Evolutionary conservation across 2,329 filamentous ascomycete genomes (phyloP).

Genomic region (Diaporthe vexans): DNA sequence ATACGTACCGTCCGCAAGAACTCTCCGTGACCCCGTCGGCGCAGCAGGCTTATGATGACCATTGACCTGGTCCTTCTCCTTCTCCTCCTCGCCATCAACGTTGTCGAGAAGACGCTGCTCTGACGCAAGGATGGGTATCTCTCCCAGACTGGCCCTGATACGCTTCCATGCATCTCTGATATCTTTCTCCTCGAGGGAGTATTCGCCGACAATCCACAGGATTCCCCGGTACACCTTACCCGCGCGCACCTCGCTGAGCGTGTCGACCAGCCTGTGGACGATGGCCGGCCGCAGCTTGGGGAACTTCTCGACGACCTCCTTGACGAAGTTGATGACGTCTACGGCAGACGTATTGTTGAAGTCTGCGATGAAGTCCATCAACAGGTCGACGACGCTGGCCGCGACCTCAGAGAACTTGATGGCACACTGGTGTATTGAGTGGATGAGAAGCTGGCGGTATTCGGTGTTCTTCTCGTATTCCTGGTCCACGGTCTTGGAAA

Average conservation of each 20-base stretch:
- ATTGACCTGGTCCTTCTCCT: slow-evolving; percentile 76
- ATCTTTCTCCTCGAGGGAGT: slow-evolving; percentile 92
- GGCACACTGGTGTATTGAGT: slow-evolving; percentile 97
- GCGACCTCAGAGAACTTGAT: slow-evolving; percentile 99
- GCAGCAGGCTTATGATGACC: slow-evolving; percentile 82
- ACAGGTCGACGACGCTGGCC: slow-evolving; percentile 92
- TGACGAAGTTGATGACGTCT: slow-evolving; percentile 98
- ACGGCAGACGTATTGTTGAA: slow-evolving; percentile 98
- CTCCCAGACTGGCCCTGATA: slow-evolving; percentile 92
- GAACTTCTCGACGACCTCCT: slow-evolving; percentile 99
- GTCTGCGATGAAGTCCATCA: slow-evolving; percentile 99
- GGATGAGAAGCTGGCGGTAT: slow-evolving; percentile 94
- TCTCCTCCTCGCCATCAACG: slow-evolving; percentile 78
- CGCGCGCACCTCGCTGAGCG: slow-evolving; percentile 91
- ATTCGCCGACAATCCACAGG: slow-evolving; percentile 98
- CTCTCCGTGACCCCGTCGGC: slow-evolving; percentile 88
- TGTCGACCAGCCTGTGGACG: slow-evolving; percentile 88
- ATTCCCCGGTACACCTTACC: slow-evolving; percentile 98
- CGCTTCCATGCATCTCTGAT: slow-evolving; percentile 98
- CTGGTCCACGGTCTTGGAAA: slow-evolving; percentile 97
- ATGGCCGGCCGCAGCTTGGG: slow-evolving; percentile 90
- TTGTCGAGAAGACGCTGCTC: slow-evolving; percentile 94
- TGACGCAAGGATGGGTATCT: slow-evolving; percentile 96
- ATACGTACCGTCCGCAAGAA: slow-evolving; percentile 96
- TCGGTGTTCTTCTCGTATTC: slow-evolving; percentile 99